Conservation (phyloP, 371 early-diverging fungal species). For the Rhizopus delemar region DNA sequence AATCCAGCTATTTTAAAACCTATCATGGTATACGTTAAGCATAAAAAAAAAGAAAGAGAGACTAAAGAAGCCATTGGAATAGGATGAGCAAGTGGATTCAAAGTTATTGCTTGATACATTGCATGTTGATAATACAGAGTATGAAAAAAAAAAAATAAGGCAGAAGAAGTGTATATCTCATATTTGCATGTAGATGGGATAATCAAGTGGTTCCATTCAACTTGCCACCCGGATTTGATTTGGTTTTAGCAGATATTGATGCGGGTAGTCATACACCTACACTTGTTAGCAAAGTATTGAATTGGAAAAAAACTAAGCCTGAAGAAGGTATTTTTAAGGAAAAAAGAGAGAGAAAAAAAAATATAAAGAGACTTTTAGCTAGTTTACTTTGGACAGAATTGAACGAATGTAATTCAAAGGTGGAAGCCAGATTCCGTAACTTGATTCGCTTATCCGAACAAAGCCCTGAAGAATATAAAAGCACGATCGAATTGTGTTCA, state of each 20-base stretch:
- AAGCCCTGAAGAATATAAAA: slow-evolving; percentile 40
- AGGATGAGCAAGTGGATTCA: slow-evolving; percentile 36
- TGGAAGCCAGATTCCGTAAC: slow-evolving; percentile 49
- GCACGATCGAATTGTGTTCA: slow-evolving; percentile 42
- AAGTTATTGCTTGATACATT: slow-evolving; percentile 19
- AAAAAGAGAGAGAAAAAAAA: not conserved
- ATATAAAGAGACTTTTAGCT: slow-evolving; percentile 32
- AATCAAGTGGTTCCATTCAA: slow-evolving; percentile 60
- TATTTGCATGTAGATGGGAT: slow-evolving; percentile 64
- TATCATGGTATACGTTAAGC: too few species aligned
- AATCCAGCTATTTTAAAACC: slow-evolving; percentile 68
- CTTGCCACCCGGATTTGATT: slow-evolving; percentile 72
- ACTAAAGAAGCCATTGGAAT: not conserved
- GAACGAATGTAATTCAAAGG: slow-evolving; percentile 51
- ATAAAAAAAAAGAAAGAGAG: too few species aligned
- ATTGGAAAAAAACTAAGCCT: slow-evolving; percentile 76
- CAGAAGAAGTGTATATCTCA: not conserved
- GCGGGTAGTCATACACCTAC: slow-evolving; percentile 92
- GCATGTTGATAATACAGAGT: not conserved
- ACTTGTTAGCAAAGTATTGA: slow-evolving; percentile 84
- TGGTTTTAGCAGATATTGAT: slow-evolving; percentile 91
- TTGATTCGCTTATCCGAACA: slow-evolving; percentile 27
- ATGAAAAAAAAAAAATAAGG: not conserved
- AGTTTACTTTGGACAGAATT: slow-evolving; percentile 60
- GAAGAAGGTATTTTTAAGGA: slow-evolving; percentile 41